Evolutionary conservation across 768 basidiomycete genomes (phyloP), one percentile per base, ranked within the genome.

Genomic region (Boletus rubescentipes): DNA sequence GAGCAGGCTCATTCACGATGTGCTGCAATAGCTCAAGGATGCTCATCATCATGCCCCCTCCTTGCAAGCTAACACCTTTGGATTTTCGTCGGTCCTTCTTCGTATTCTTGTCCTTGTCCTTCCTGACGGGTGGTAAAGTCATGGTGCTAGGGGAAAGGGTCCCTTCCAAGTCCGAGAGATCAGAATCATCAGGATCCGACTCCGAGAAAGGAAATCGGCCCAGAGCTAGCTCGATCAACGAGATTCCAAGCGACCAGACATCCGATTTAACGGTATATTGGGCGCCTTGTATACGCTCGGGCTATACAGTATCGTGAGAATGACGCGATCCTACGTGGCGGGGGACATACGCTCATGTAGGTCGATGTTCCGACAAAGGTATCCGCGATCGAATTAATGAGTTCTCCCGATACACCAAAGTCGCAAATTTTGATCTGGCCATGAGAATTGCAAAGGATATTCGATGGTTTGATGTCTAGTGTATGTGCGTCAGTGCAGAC

Each of bases 381-480:
- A 73, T 98, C 95, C 35, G 97, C 97, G 58, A 98, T 96, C 9
- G 93, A 95, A 74, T 98, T 98, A 75, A 98, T 96, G 64, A 99
- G 81, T 71, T 99, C 97, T 32, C 97, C 97, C 2, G 95, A 98
- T 8, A 99, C 97, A 36, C 97, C 97, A 70, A 98, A 99, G 72
- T 99, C 97, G 66, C 96, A 98, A 50, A 99, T 95, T 77, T 99
- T 99, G 80, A 98, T 95, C 62, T 97, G 87, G 30, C 97, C 97
- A 44, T 79, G 77, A 8, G 96, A 97, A 67, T 98, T 98, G 74
- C 80, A 93, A 41, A 98, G 79, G 59, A 99, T 97, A 67, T 99
- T 99, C 12, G 94, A 97, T 29, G 97, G 97, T 73, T 99, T 99
- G 80, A 99, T 98, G 68, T 98, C 97, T 98, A 64, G 23, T 42